Base-by-base conservation (phyloP, 768 basidiomycete species). In the Agrocybe pediades region DNA sequence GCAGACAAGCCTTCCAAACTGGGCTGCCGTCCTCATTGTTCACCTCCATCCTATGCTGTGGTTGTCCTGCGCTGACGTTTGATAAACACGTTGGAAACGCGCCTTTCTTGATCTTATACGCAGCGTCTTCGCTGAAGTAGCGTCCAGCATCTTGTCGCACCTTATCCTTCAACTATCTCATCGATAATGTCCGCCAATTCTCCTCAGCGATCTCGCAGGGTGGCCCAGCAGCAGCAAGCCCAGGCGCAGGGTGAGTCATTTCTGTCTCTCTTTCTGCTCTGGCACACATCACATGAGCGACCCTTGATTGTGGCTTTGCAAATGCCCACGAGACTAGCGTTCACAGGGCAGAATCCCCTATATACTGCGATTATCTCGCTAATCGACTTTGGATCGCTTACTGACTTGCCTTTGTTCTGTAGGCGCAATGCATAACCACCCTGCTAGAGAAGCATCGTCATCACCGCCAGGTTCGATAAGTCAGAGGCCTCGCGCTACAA, bases 21-120 rank as follows among this genome's bases (percentile, higher is more conserved):
- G 66, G 81, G 79, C 60, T 75, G 73, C 74, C 75, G 72, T 79
- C 80, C 80, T 81, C 81, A 71, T 81, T 80, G 80, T 75, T 62
- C 63, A 66, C 67, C 62, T 66, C 67, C 69, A 67, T n/a, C 33
- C 13, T 15, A n/a, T 36, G 11, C 11, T 36, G 33, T 36, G 33
- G 74, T 68, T 67, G 68, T 61, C 69, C 70, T 68, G 66, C 59
- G 65, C 68, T 72, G 70, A 70, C 70, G 68, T 70, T 71, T n/a
- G 33, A 36, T 36, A 65, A 71, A 74, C 84, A 86, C 85, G 85
- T 85, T 86, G 83, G 75, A 82, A 83, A 79, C 84, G 80, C 78
- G 82, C 80, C 77, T 65, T 67, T 59, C 54, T 61, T 62, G 60
- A 68, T 58, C 64, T 64, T 72, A 69, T 70, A 74, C 62, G 62